Evolutionary conservation across 805 yeast genomes (phyloP).

Genomic region (Teunomyces panamensis): DNA sequence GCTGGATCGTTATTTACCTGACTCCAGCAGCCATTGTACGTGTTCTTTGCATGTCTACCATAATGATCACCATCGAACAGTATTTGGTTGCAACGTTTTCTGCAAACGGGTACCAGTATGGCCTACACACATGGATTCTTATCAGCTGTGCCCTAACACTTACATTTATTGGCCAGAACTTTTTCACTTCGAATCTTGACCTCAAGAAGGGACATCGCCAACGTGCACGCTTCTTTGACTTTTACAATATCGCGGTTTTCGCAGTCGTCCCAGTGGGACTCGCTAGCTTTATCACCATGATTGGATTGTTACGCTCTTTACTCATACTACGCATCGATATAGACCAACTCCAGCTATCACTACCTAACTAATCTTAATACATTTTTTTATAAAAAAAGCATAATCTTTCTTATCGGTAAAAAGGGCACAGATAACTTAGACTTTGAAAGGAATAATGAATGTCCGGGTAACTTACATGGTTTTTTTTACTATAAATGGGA

Average conservation of each 20-base stretch:
- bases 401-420: too few relatives aligned
- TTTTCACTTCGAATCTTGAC: constrained; percentile 75
- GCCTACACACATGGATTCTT: constrained; percentile 86
- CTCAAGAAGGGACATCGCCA: constrained; percentile 40
- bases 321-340: constrained; percentile 71
- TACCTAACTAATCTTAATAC: background rate
- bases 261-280: constrained; percentile 98
- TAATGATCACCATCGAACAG: constrained; percentile 68
- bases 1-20: constrained; percentile 92
- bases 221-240: constrained; percentile 69
- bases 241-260: constrained; percentile 85
- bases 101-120: constrained; percentile 68
- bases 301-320: constrained; percentile 72
- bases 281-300: constrained; percentile 91
- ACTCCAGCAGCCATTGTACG: constrained; percentile 85
- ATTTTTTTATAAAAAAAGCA: too few relatives aligned
- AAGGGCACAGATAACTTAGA: background rate
- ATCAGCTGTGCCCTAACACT: constrained; percentile 82
- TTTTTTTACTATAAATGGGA: constrained; percentile 6
- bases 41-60: constrained; percentile 76
- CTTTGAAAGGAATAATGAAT: background rate
- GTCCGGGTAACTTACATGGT: constrained; percentile 1
- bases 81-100: constrained; percentile 59
- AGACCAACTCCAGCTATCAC: constrained; percentile 15
- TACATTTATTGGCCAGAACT: constrained; percentile 80